These are phyloP conservation scores for Primulina tabacum DNA, from an alignment of 257 asterid species.

Conservation along the genomic window DNA sequence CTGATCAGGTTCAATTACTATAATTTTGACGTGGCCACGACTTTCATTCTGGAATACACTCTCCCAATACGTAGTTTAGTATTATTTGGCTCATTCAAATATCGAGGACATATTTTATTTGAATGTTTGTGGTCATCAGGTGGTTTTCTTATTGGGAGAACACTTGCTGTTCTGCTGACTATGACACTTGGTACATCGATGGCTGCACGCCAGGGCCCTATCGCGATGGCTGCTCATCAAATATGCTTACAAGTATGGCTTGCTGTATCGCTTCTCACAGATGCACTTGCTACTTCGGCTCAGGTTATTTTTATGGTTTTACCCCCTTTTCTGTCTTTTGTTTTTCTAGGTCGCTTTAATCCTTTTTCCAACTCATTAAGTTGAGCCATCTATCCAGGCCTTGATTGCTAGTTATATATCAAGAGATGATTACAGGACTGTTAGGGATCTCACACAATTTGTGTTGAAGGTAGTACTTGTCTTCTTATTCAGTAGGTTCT, in stretches of 20 bases:
- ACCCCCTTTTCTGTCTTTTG: constrained; percentile 10
- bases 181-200: constrained; percentile 85
- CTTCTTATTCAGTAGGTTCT: constrained; percentile 8
- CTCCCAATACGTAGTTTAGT: background rate
- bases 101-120: background rate
- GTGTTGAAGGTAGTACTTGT: constrained; percentile 70
- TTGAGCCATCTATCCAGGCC: constrained; percentile 41
- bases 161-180: constrained; percentile 82
- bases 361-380: background rate
- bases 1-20: background rate
- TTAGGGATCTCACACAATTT: constrained; percentile 59
- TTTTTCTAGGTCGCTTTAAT: constrained; percentile 1
- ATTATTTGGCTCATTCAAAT: background rate
- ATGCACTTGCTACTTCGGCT: constrained; percentile 84
- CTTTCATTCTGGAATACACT: constrained; percentile 2
- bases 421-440: constrained; percentile 58
- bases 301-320: constrained; percentile 51
- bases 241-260: constrained; percentile 95
- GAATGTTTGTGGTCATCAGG: constrained; percentile 40
- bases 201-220: constrained; percentile 98
- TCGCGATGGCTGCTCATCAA: constrained; percentile 96
- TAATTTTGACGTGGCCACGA: background rate
- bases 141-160: constrained; percentile 90
- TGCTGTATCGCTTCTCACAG: constrained; percentile 90
- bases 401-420: constrained; percentile 77